These are phyloP conservation scores for Dipteronia sinensis DNA, from an alignment of 345 rosid genomes.

Conservation along the genomic window DNA sequence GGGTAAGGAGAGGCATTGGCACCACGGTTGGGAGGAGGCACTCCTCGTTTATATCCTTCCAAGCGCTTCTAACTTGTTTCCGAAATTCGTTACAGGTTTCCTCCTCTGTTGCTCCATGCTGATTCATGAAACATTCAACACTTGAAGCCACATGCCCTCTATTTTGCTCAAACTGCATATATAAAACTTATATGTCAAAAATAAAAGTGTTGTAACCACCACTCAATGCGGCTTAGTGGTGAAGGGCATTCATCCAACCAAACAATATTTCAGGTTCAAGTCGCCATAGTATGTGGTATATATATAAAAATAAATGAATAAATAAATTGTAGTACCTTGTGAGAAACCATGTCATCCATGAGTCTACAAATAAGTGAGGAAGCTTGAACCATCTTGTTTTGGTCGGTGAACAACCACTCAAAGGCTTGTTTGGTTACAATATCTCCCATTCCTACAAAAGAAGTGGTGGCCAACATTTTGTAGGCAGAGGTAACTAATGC, in stretches of 20 bases:
- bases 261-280: too few relatives aligned
- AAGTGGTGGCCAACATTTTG: constrained; percentile 12
- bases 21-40: constrained; percentile 17
- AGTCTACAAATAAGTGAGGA: constrained; percentile 25
- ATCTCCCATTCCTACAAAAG: constrained; percentile 33
- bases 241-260: too few relatives aligned
- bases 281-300: too few relatives aligned
- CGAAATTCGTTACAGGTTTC: constrained; percentile 21
- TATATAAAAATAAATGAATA: too few relatives aligned
- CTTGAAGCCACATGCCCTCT: constrained; percentile 30
- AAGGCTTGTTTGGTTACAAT: constrained; percentile 21
- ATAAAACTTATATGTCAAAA: too few relatives aligned
- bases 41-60: constrained; percentile 45
- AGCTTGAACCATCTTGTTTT: constrained; percentile 25
- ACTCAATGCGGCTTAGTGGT: too few relatives aligned
- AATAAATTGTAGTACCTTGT: not conserved
- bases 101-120: constrained; percentile 23
- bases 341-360: constrained; percentile 32
- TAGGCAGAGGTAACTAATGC: constrained; percentile 18
- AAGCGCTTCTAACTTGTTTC: constrained; percentile 20
- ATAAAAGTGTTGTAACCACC: too few relatives aligned
- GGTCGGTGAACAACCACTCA: constrained; percentile 21
- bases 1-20: constrained; percentile 22
- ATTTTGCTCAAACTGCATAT: constrained; percentile 17
- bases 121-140: constrained; percentile 40